Conservation (phyloP, 768 basidiomycete species). For the Lyophyllum atratum region DNA sequence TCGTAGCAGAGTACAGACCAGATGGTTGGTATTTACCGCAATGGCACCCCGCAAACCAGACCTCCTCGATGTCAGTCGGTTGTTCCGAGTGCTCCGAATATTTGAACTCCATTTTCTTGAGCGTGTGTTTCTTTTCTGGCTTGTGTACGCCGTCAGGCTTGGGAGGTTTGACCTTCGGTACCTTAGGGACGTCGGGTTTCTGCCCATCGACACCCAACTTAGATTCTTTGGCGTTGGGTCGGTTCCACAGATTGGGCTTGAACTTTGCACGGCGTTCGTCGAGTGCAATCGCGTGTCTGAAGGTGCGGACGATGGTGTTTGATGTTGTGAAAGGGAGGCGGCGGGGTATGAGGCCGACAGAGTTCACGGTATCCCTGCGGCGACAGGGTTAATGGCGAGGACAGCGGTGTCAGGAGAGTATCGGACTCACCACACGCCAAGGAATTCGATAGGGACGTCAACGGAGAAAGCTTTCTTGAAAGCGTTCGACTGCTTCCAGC, state of each 20-base stretch:
- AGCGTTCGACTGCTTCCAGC: slow-evolving; percentile 46
- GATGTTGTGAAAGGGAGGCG: slow-evolving; percentile 48
- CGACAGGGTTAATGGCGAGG: background rate
- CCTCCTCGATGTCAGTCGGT: slow-evolving; percentile 45
- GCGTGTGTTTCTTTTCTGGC: slow-evolving; percentile 2
- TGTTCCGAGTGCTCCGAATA: slow-evolving; percentile 17
- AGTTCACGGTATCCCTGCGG: slow-evolving; percentile 56
- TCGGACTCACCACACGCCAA: slow-evolving; percentile 50
- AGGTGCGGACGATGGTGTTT: slow-evolving; percentile 37
- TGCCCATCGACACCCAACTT: slow-evolving; percentile 25
- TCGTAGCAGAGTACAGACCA: background rate
- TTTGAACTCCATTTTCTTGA: slow-evolving; percentile 26
- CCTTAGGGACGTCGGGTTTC: slow-evolving; percentile 4
- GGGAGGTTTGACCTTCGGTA: too few relatives aligned
- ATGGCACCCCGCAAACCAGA: slow-evolving; percentile 51
- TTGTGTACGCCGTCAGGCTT: too few relatives aligned
- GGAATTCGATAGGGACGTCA: slow-evolving; percentile 46
- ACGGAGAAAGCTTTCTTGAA: slow-evolving; percentile 54
- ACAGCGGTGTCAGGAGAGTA: too few relatives aligned
- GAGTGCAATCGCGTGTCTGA: slow-evolving; percentile 19
- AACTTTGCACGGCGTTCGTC: slow-evolving; percentile 21
- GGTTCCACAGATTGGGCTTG: slow-evolving; percentile 21
- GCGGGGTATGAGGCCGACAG: slow-evolving; percentile 46
- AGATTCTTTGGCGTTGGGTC: slow-evolving; percentile 25
- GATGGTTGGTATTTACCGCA: slow-evolving; percentile 23